Evolutionary conservation across 2,329 filamentous ascomycete species (phyloP), one percentile per base, ranked within the genome.

Genomic region (Exophiala lecanii-corni): DNA sequence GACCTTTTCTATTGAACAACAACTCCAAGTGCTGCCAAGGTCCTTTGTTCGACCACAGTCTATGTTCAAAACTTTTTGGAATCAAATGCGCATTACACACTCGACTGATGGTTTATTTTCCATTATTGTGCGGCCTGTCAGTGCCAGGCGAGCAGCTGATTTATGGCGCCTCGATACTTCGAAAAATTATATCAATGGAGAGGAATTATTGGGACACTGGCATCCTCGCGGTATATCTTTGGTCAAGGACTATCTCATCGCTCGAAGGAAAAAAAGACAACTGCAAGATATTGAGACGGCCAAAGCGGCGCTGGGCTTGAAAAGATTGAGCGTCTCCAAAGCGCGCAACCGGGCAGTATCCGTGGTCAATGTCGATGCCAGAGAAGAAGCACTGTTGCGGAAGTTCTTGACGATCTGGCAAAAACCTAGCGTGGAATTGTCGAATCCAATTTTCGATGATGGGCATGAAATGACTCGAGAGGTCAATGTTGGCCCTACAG

Each of bases 131-230:
- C 83, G 88, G 20, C 92, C 92, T 0, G 82, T 87, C 5, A 89
- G 89, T 2, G 89, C 94, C 38, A 96, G 96, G 66, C 79, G 87
- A 35, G 87, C 89, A 1, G 88, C 88, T 2, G 92, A 98, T 61
- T 73, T 98, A 9, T 98, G 92, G 92, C 81, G 92, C 41, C 88
- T 97, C 81, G 94, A 89, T 63, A 97, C 89, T 12, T 83, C 87
- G 47, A 85, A 94, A 57, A 88, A 94, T 62, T 97, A 96, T 60
- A 86, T 98, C 57, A 96, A 95, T 63, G 92, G 92, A 42, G 89
- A 98, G 65, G 92, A 98, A 63, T 76, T 82, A 36, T 72, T 98
- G 28, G 81, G 74, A 2, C 81, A 81, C 43, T 98, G 92, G 92
- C 81, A 82, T 5, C 91, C 92, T 2, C 79, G 92, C 31, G 89